Percentiles rank a stretch among this genome's conserved stretches.
Conservation (phyloP, 371 early-diverging fungal genomes). For the Chytridium lagenaria region DNA sequence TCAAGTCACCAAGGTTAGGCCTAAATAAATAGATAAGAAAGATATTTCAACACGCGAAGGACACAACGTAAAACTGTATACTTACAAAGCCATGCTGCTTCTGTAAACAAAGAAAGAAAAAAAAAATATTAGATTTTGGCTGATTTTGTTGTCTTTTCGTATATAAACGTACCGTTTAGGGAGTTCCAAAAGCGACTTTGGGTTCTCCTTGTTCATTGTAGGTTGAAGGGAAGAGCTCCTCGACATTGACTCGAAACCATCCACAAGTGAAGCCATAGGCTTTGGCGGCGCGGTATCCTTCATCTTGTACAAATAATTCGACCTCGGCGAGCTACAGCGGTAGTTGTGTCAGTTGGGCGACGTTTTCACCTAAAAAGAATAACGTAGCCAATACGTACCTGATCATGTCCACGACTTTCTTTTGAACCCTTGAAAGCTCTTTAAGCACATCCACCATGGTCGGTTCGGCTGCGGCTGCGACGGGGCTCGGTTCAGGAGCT, state of each 20-base stretch:
- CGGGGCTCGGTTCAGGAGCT: neutral
- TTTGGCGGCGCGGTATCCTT: neutral
- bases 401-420: slow-evolving; percentile 16
- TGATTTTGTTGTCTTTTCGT: too few species aligned
- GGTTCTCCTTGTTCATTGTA: too few species aligned
- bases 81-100: too few species aligned
- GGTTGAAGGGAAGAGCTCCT: neutral
- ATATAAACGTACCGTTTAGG: too few species aligned
- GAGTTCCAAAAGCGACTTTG: too few species aligned
- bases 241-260: neutral
- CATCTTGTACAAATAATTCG: neutral
- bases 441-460: slow-evolving; percentile 10
- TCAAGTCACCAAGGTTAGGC: neutral
- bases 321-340: slow-evolving; percentile 2
- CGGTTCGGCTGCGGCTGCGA: slow-evolving; percentile 10
- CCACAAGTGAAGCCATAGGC: neutral
- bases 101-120: neutral
- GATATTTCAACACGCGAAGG: neutral
- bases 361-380: too few species aligned
- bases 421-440: slow-evolving; percentile 12
- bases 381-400: too few species aligned
- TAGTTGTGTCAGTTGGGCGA: too few species aligned
- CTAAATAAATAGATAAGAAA: neutral
- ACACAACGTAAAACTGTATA: neutral
- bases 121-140: too few species aligned